These are phyloP conservation scores for Phycomyces nitens DNA, from an alignment of 192 early-diverging fungal species.

Conservation along the genomic window DNA sequence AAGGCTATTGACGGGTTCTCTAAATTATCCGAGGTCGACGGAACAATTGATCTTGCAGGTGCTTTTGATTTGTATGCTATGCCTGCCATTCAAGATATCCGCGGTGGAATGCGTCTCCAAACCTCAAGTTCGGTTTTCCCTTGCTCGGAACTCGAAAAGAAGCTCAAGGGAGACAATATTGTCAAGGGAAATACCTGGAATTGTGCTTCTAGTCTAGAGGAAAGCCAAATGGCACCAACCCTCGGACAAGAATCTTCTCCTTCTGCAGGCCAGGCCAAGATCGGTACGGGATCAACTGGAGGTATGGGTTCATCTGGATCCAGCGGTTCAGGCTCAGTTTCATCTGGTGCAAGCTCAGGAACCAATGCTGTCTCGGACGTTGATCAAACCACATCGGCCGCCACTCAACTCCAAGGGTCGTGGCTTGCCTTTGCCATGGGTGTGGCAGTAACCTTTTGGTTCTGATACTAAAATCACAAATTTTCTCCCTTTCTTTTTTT, in stretches of 20 bases:
- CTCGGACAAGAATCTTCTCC: constrained; percentile 11
- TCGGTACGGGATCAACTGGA: neutral
- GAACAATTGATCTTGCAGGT: constrained; percentile 54
- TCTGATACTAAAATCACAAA: neutral
- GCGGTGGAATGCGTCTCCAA: constrained; percentile 59
- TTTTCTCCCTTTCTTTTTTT: neutral
- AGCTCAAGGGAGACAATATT: constrained; percentile 13
- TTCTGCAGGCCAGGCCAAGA: neutral
- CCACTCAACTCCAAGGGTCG: neutral
- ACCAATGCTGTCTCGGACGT: neutral
- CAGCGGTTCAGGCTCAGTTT: neutral
- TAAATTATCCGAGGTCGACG: constrained; percentile 49
- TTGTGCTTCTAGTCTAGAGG: constrained; percentile 12
- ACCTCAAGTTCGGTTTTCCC: constrained; percentile 54
- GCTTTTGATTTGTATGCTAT: constrained; percentile 53
- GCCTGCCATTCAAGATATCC: constrained; percentile 50
- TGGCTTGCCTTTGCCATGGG: constrained; percentile 5
- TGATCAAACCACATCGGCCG: neutral
- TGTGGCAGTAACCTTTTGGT: neutral
- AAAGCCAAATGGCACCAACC: constrained; percentile 15
- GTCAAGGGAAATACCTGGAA: constrained; percentile 25
- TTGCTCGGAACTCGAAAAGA: constrained; percentile 34
- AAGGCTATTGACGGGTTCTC: constrained; percentile 52
- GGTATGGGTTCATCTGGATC: neutral
- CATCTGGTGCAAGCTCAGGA: neutral